Base-by-base conservation (phyloP, 768 basidiomycete genomes). In the Lepiota brunneoincarnata region DNA sequence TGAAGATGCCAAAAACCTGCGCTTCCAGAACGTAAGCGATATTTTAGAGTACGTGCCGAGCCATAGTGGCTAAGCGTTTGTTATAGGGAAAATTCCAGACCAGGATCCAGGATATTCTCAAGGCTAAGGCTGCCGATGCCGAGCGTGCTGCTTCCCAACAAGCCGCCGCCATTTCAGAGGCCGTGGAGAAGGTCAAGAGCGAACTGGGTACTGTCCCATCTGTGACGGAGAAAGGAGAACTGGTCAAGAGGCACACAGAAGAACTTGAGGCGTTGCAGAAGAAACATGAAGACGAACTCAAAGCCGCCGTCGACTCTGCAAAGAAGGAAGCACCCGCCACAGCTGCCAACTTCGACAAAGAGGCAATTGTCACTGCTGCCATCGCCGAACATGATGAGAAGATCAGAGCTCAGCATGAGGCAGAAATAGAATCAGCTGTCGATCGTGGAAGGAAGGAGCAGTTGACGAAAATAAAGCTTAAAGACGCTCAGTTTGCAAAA, bases 381-480 rank as follows among this genome's bases (percentile, higher is more conserved):
- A 69, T 86, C 36, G 74, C 72, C 1, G 76, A 79, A 39, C 74
- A 79, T 54, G 75, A 83, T 46, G 72, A 75, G 58, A 70, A 75
- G 20, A 55, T 77, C 3, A 71, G 79, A 63, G 68, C 72, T 10
- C 73, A 70, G 37, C 81, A 81, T 20, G 71, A 74, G 5, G 74
- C 80, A 20, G 86, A 87, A 48, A 79, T 89, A 31, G 75, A 75
- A 2, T 73, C 79, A 5, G 89, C 89, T 1, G 75, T 86, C 6
- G 89, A 91, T 46, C 72, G 80, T 2, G 89, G 89, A 2, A 75
- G 89, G 43, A 72, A 79, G 72, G 89, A 91, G 58, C 74, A 78
- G 47, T 71, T 62, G 1, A 73, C 81, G 20, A 87, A 86, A 69
- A 64, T 70, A 31, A 88, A 86, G 64, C 59, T 91, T 39, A 91